Evolutionary conservation across 345 rosid genomes (phyloP).

Genomic region (Citrus reticulata): DNA sequence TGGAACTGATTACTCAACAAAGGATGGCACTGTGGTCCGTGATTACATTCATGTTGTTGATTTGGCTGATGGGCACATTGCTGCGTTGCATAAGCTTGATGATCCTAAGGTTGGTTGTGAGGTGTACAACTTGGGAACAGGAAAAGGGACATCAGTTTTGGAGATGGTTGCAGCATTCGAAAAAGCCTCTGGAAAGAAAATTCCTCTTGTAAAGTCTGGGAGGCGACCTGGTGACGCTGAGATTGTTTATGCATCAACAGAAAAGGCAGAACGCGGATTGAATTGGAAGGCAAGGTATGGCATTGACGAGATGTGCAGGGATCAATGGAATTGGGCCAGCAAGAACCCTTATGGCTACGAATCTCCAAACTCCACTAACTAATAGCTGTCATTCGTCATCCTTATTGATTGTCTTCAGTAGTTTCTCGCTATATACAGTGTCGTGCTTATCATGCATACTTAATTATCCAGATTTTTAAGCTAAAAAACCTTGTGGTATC

Average conservation of each 20-base stretch:
- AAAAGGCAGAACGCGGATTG: slow-evolving; percentile 67
- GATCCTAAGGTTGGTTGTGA: slow-evolving; percentile 70
- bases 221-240: slow-evolving; percentile 87
- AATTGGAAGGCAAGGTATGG: slow-evolving; percentile 87
- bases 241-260: slow-evolving; percentile 81
- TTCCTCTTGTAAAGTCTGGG: slow-evolving; percentile 69
- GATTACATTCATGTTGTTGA: slow-evolving; percentile 95
- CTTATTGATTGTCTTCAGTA: background rate
- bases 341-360: slow-evolving; percentile 88
- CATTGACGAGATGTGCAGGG: slow-evolving; percentile 90
- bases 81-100: slow-evolving; percentile 69
- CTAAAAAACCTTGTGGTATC: background rate
- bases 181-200: slow-evolving; percentile 88
- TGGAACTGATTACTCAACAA: slow-evolving; percentile 82
- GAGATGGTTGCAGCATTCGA: slow-evolving; percentile 96
- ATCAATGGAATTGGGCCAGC: slow-evolving; percentile 94
- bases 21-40: slow-evolving; percentile 97
- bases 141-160: slow-evolving; percentile 91
- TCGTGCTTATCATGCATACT: background rate
- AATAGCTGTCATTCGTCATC: background rate
- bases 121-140: slow-evolving; percentile 95
- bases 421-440: too few relatives aligned
- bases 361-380: slow-evolving; percentile 33
- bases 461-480: background rate
- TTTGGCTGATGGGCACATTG: slow-evolving; percentile 93